Base-by-base conservation (phyloP, 2,329 filamentous ascomycete genomes). In the Boeremia lycopersici region DNA sequence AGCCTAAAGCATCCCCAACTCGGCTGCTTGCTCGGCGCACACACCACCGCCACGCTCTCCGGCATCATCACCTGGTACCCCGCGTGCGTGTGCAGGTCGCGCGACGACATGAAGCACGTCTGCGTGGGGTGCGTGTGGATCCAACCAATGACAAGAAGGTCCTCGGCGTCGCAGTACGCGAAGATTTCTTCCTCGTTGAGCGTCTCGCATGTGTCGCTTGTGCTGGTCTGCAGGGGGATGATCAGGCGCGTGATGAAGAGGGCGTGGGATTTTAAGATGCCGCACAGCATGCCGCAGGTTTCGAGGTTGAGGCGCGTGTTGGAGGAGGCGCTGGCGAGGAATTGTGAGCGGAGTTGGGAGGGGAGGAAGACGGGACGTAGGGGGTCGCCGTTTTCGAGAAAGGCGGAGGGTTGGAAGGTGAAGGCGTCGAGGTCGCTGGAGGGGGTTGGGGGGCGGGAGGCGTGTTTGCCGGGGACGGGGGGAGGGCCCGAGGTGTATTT, bases 61-160 rank as follows among this genome's bases (percentile, higher is more conserved):
- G 92, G 89, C 77, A 98, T 85, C 91, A 97, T 97, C 56, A 95
- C 87, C 76, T 99, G 95, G 73, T 97, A 98, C 10, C 92, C 92
- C 3, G 88, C 88, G 70, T 96, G 93, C 0, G 96, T 99, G 71
- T 99, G 95, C 62, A 98, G 73, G 71, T 99, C 95, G 44, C 93
- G 82, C 43, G 89, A 95, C 72, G 91, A 96, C 90, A 99, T 96
- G 74, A 99, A 99, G 75, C 95, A 99, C 0, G 91, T 96, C 77
- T 99, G 95, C 0, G 89, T 91, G 0, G 95, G 95, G 73, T 99
- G 95, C 0, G 95, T 99, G 72, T 99, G 95, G 57, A 99, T 99
- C 95, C 95, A 99, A 34, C 93, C 93, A 5, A 96, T 82, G 48
- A 96, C 86, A 74, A 96, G 85, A 31, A 98, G 77, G 57, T 96